Conservation (phyloP, 768 basidiomycete genomes). For the Leccinum boreale region DNA sequence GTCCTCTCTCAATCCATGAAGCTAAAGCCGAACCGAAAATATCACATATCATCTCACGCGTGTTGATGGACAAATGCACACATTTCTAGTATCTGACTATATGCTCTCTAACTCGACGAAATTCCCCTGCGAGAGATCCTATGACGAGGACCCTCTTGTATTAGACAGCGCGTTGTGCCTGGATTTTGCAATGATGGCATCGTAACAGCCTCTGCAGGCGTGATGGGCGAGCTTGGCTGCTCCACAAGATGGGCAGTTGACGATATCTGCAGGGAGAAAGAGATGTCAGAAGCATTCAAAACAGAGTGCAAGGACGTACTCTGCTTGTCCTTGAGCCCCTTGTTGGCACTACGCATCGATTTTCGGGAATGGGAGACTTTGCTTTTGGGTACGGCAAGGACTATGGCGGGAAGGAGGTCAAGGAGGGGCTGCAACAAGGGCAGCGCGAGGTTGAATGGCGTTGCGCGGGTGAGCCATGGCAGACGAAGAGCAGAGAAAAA, state of each 20-base stretch:
- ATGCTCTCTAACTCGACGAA: background rate
- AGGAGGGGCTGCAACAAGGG: conserved; percentile 46
- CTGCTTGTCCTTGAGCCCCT: conserved; percentile 90
- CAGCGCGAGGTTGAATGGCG: conserved; percentile 34
- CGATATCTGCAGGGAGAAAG: conserved; percentile 59
- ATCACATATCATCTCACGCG: conserved; percentile 4
- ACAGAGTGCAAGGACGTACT: conserved; percentile 43
- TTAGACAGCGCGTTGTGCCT: conserved; percentile 7
- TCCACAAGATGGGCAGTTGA: conserved; percentile 89
- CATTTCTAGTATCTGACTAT: background rate
- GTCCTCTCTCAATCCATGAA: background rate
- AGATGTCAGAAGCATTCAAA: conserved; percentile 1
- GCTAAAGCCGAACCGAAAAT: no score
- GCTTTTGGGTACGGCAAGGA: conserved; percentile 92
- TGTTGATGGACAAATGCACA: background rate
- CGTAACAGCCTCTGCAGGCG: conserved; percentile 78
- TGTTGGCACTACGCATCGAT: conserved; percentile 92
- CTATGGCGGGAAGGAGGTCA: conserved; percentile 82
- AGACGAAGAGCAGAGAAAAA: conserved; percentile 22
- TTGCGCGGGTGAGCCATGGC: conserved; percentile 24
- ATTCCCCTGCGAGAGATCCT: background rate
- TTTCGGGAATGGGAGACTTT: conserved; percentile 92
- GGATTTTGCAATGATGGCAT: conserved; percentile 26
- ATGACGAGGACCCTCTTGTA: conserved; percentile 2
- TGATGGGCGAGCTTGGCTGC: conserved; percentile 85